A percentile compares a stretch with the other conserved stretches of the same genome.
These are phyloP conservation scores for Pyricularia sp. DNA, from an alignment of 2,329 filamentous ascomycete genomes.

Conservation along the genomic window DNA sequence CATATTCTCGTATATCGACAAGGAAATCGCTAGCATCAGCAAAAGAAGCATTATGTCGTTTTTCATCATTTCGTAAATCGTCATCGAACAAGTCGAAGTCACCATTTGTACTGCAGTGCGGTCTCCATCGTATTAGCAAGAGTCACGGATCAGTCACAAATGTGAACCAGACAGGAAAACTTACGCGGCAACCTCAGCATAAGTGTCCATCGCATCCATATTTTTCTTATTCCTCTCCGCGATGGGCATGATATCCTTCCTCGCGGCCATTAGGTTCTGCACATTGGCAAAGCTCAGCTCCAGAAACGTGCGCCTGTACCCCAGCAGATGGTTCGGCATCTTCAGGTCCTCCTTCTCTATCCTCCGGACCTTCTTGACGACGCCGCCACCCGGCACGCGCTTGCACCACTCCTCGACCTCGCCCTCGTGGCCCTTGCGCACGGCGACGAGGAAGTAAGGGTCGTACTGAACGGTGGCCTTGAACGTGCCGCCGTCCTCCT, in stretches of 20 bases:
- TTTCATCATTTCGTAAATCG: conserved; percentile 70
- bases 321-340: conserved; percentile 92
- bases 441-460: conserved; percentile 89
- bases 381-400: conserved; percentile 66
- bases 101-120: conserved; percentile 38
- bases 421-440: conserved; percentile 76
- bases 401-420: conserved; percentile 96
- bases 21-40: conserved; percentile 93
- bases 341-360: conserved; percentile 88
- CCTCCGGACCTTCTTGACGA: conserved; percentile 67
- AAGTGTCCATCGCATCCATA: conserved; percentile 94
- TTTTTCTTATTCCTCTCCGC: conserved; percentile 96
- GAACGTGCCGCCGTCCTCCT: conserved; percentile 80
- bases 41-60: conserved; percentile 65
- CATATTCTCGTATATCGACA: conserved; percentile 97
- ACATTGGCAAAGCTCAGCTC: conserved; percentile 85
- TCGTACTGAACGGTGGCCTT: conserved; percentile 96
- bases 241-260: conserved; percentile 77
- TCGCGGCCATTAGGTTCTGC: conserved; percentile 71
- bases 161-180: conserved; percentile 19
- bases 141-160: neutral
- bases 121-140: neutral
- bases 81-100: conserved; percentile 86
- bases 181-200: conserved; percentile 88
- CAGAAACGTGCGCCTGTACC: conserved; percentile 81